phyloP scores from a whole-genome alignment of 345 rosid genomes.

The Gossypium longicalyx region DNA sequence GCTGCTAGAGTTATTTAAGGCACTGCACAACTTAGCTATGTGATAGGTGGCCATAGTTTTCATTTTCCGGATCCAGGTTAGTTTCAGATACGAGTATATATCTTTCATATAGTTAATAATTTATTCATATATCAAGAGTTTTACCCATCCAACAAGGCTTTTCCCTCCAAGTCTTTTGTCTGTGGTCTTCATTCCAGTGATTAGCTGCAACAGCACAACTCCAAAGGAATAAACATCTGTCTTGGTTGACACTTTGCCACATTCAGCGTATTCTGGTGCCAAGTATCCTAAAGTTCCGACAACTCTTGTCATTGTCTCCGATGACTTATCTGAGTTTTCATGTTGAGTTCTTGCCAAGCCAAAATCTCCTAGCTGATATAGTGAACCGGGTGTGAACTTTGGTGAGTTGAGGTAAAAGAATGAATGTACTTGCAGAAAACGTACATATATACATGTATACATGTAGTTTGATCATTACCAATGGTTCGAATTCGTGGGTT shows the following conservation, averaged over 20 bases:
- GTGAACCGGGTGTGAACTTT: neutral
- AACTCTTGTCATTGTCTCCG: slow-evolving; percentile 50
- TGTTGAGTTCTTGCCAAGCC: slow-evolving; percentile 54
- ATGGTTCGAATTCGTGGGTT: slow-evolving; percentile 48
- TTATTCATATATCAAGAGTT: neutral
- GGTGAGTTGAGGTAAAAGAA: neutral
- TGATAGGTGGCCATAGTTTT: neutral
- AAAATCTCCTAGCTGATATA: slow-evolving; percentile 56
- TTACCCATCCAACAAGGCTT: slow-evolving; percentile 75
- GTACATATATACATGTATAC: no score
- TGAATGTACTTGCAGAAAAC: neutral
- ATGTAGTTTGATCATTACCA: slow-evolving; percentile 37
- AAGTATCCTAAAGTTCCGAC: slow-evolving; percentile 39
- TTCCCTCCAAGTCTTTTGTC: slow-evolving; percentile 53
- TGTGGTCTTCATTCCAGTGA: slow-evolving; percentile 56
- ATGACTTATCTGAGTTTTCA: slow-evolving; percentile 40
- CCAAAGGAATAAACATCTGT: slow-evolving; percentile 69
- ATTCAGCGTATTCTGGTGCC: slow-evolving; percentile 70
- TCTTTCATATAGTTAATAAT: neutral
- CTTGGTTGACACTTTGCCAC: slow-evolving; percentile 56
- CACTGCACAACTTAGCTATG: neutral
- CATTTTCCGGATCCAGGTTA: neutral
- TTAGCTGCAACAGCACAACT: slow-evolving; percentile 56
- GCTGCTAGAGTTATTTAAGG: neutral
- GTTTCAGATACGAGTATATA: neutral